Evolutionary conservation across 441 rosid species (phyloP), one percentile per base, ranked within the genome.

Genomic region (Populus trichocarpa): DNA sequence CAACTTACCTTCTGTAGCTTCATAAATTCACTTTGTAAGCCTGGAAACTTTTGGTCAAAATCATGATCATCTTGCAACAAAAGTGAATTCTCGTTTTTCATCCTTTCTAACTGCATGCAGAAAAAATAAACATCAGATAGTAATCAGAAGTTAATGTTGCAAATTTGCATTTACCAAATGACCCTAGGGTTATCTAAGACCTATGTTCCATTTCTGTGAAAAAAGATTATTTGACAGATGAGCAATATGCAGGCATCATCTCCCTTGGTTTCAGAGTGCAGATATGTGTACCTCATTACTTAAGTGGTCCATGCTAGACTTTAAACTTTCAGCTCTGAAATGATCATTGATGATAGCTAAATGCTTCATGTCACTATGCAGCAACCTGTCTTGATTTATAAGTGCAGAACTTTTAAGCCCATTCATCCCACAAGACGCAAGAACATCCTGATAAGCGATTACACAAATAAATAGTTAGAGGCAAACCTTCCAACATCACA

Each of bases 61-160:
- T 85, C 86, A 82, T 83, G 75, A 76, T 85, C 90, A 76, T 87
- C 88, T 77, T 83, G 87, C 73, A 88, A 81, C 81, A 85, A 78
- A 77, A 83, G 83, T 73, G 92, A 86, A 81, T 97, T 94, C 89
- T 94, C 99, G 64, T 89, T 93, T 86, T 97, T 97, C 99, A 97
- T 94, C 80, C 90, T 87, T 83, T 94, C 98, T 88, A 94, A 82
- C 98, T 97, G 87, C 84, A 79, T 50, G 71, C 46, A 64, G 33
- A 80, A 72, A 33, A 74, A 33, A 74, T 69, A 33, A 33, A 67
- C 22, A 70, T 80, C 57, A 78, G 81, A 83, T 76, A 40, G 65
- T 46, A 53, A 67, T 28, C 71, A 63, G 32, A 71, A n/a, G 71
- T 71, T 22, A 67, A 10, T 12, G 18, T 70, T 40, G 80, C 73